phyloP scores from a whole-genome alignment of 371 early-diverging fungal species.

The Mucor velutinosus region DNA sequence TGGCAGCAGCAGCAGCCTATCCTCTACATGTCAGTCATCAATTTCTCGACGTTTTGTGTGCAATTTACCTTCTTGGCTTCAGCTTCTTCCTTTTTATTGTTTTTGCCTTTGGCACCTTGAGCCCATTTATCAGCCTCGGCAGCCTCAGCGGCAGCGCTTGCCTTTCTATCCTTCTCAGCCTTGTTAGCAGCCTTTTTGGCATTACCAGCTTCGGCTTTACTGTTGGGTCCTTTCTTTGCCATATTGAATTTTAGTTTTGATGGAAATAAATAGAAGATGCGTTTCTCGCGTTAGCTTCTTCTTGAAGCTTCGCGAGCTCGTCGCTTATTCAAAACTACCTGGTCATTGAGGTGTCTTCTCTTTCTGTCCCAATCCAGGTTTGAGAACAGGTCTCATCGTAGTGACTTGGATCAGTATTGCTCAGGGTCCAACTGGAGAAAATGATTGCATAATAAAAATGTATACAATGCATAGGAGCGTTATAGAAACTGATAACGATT shows the following conservation, averaged over 20 bases:
- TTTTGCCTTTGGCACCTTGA: constrained; percentile 68
- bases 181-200: constrained; percentile 73
- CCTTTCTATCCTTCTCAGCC: constrained; percentile 62
- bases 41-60: not conserved
- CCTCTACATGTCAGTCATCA: not conserved
- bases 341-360: no score
- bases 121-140: constrained; percentile 67
- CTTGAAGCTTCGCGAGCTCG: not conserved
- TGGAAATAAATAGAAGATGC: not conserved
- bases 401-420: no score
- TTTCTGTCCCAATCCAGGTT: no score
- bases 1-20: constrained; percentile 44
- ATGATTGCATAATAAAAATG: no score
- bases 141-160: constrained; percentile 57
- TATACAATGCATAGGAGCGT: no score
- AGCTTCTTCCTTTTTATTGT: constrained; percentile 70
- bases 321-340: not conserved
- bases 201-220: constrained; percentile 66
- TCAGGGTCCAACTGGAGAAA: no score
- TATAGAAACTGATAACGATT: no score
- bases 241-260: constrained; percentile 13
- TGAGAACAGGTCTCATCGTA: no score
- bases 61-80: constrained; percentile 68
- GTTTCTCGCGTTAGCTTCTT: not conserved
- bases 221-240: constrained; percentile 48